Evolutionary conservation across 2,329 filamentous ascomycete genomes (phyloP).

Genomic region (Phaeosphaeria sp.): DNA sequence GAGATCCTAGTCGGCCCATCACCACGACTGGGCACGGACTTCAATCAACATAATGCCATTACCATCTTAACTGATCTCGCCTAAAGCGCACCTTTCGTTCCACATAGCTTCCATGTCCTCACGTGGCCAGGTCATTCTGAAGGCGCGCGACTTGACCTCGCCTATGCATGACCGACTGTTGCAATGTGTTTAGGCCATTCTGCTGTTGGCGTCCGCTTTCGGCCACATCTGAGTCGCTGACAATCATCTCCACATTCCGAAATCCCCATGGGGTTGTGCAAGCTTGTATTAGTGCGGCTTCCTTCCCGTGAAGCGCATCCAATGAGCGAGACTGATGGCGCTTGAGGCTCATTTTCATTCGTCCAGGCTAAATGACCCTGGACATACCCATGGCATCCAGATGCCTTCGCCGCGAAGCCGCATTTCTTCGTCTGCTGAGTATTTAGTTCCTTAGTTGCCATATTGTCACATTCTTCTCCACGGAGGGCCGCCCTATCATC

Average conservation of each 20-base stretch:
- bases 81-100: background rate
- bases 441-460: slow-evolving; percentile 5
- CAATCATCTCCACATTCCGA: slow-evolving; percentile 22
- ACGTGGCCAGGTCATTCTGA: background rate
- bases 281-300: slow-evolving; percentile 11
- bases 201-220: slow-evolving; percentile 8
- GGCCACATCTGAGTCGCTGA: slow-evolving; percentile 4
- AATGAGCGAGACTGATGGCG: slow-evolving; percentile 3
- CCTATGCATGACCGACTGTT: background rate
- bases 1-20: background rate
- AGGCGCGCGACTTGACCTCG: background rate
- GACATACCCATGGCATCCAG: background rate
- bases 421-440: background rate
- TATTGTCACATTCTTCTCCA: background rate
- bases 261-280: slow-evolving; percentile 14
- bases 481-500: background rate
- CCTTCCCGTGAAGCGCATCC: slow-evolving; percentile 1
- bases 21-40: background rate
- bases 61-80: background rate
- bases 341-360: background rate
- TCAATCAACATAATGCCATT: background rate
- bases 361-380: background rate
- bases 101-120: background rate
- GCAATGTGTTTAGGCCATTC: background rate
- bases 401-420: background rate